A percentile compares a stretch with the other conserved stretches of the same genome.
These are phyloP conservation scores for Exserohilum rostratum DNA, from an alignment of 2,329 filamentous ascomycete genomes.

Conservation along the genomic window DNA sequence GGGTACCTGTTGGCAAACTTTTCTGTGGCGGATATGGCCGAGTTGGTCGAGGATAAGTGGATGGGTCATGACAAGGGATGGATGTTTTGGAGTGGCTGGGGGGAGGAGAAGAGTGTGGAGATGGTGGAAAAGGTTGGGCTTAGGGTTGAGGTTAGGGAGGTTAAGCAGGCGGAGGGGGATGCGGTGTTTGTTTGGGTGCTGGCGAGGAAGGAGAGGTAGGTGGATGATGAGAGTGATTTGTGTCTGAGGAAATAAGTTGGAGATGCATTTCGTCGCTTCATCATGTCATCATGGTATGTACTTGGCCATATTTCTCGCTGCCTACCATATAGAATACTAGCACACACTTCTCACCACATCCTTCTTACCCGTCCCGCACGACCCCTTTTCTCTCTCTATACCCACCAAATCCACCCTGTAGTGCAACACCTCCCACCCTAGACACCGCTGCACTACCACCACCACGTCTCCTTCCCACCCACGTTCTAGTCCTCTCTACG, in stretches of 20 bases:
- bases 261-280: no score
- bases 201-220: slow-evolving; percentile 17
- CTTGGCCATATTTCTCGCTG: no score
- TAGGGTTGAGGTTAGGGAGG: slow-evolving; percentile 30
- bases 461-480: no score
- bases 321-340: no score
- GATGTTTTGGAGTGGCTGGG: slow-evolving; percentile 53
- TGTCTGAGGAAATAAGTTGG: not conserved
- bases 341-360: no score
- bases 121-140: slow-evolving; percentile 40
- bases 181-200: slow-evolving; percentile 42
- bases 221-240: not conserved
- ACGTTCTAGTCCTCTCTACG: no score
- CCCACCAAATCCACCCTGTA: no score
- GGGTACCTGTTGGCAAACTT: slow-evolving; percentile 54
- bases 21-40: slow-evolving; percentile 32
- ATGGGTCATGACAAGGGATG: slow-evolving; percentile 40
- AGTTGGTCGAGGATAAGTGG: slow-evolving; percentile 35
- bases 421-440: no score
- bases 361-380: no score
- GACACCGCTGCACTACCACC: no score
- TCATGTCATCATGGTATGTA: no score
- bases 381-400: no score
- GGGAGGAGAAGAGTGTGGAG: slow-evolving; percentile 38
- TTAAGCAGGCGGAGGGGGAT: slow-evolving; percentile 28